Percentiles rank a stretch among this genome's conserved stretches.
Conservation (phyloP, 2,329 filamentous ascomycete genomes). For the Mycosphaerella sp. region DNA sequence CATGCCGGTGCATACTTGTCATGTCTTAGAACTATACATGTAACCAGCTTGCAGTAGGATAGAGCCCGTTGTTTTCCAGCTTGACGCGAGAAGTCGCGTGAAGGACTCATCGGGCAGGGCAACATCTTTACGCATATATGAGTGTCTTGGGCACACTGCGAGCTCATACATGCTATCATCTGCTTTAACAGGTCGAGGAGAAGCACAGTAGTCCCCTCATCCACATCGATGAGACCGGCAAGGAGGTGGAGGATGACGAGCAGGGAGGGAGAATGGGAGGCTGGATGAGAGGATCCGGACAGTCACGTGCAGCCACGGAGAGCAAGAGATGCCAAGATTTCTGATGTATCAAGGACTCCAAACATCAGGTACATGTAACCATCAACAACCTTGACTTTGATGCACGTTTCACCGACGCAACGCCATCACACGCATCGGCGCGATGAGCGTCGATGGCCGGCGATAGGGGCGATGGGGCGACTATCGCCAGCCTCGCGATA, state of each 20-base stretch:
- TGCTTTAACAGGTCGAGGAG: too few relatives aligned
- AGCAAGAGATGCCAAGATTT: too few relatives aligned
- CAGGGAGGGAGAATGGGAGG: too few relatives aligned
- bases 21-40: too few relatives aligned
- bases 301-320: too few relatives aligned
- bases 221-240: too few relatives aligned
- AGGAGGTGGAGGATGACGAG: too few relatives aligned
- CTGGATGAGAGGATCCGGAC: too few relatives aligned
- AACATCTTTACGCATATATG: neutral
- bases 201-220: too few relatives aligned
- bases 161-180: neutral
- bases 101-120: too few relatives aligned
- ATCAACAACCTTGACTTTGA: neutral
- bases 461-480: neutral
- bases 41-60: neutral
- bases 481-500: neutral
- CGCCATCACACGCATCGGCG: neutral
- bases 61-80: neutral
- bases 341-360: too few relatives aligned
- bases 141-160: neutral
- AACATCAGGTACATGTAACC: neutral
- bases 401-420: neutral
- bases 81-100: slow-evolving; percentile 4
- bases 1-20: neutral
- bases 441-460: neutral